Percentiles rank a stretch among this genome's conserved stretches.
These are phyloP conservation scores for Geranium rotundifolium DNA, from an alignment of 345 rosid species.

Conservation along the genomic window DNA sequence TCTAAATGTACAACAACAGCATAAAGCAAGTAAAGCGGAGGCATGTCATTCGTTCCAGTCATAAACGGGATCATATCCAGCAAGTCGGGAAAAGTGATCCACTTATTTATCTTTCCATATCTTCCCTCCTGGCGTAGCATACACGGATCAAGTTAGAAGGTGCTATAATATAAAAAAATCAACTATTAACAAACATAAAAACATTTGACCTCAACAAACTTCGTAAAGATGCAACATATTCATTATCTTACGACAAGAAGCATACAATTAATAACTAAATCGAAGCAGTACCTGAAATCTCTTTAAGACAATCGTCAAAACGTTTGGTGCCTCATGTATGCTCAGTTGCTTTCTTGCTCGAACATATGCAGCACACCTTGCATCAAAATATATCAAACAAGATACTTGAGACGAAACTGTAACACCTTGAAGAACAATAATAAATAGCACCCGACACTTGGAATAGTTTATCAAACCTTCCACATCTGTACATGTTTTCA, in stretches of 20 bases:
- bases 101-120: slow-evolving; percentile 67
- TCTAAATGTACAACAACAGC: slow-evolving; percentile 80
- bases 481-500: slow-evolving; percentile 85
- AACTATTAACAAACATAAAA: too few relatives aligned
- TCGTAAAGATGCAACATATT: too few relatives aligned
- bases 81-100: slow-evolving; percentile 70
- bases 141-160: not conserved
- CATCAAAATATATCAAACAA: not conserved
- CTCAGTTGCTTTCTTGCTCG: slow-evolving; percentile 68
- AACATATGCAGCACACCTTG: slow-evolving; percentile 71
- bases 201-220: too few relatives aligned
- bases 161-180: not conserved
- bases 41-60: slow-evolving; percentile 56
- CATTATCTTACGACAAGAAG: too few relatives aligned
- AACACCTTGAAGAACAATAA: not conserved
- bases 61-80: slow-evolving; percentile 74
- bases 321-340: slow-evolving; percentile 77
- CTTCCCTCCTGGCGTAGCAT: slow-evolving; percentile 53
- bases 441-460: not conserved
- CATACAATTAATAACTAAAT: not conserved
- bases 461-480: slow-evolving; percentile 36
- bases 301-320: slow-evolving; percentile 79
- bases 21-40: slow-evolving; percentile 71
- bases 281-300: slow-evolving; percentile 56
- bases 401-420: not conserved